Evolutionary conservation across 805 yeast species (phyloP).

Genomic region (Candida yuanshanica): DNA sequence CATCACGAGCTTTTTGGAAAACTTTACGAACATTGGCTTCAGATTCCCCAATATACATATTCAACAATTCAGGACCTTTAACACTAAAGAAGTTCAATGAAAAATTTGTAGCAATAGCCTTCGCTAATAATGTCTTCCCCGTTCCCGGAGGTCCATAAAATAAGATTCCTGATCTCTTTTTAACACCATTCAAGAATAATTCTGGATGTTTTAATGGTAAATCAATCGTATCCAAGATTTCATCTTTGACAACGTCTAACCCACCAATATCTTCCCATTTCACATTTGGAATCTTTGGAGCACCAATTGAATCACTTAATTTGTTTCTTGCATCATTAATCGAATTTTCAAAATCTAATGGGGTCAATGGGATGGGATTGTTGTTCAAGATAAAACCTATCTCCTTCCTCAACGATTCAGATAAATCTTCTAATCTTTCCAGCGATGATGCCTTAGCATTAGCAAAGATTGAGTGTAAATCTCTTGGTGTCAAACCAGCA

Average conservation of each 20-base stretch:
- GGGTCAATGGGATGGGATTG: conserved; percentile 46
- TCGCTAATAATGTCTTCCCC: conserved; percentile 92
- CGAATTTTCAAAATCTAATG: conserved; percentile 61
- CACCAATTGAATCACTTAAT: conserved; percentile 92
- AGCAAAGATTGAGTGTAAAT: conserved; percentile 63
- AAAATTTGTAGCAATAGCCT: conserved; percentile 95
- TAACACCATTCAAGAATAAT: conserved; percentile 79
- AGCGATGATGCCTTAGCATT: conserved; percentile 56
- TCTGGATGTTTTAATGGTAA: conserved; percentile 94
- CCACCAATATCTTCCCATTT: conserved; percentile 99
- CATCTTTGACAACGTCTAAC: conserved; percentile 81
- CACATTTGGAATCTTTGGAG: conserved; percentile 92
- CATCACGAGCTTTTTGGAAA: conserved; percentile 91
- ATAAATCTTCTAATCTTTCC: conserved; percentile 37
- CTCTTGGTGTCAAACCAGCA: conserved; percentile 89
- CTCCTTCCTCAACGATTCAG: conserved; percentile 8
- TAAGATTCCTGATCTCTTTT: conserved; percentile 88
- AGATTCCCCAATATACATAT: conserved; percentile 98
- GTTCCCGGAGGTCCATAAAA: conserved; percentile 99
- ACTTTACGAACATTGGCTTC: conserved; percentile 96
- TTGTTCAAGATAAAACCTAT: conserved; percentile 28
- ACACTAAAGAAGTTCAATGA: conserved; percentile 93
- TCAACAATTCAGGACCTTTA: conserved; percentile 93
- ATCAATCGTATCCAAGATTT: conserved; percentile 91
- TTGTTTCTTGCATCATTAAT: conserved; percentile 79